Evolutionary conservation across 257 asterid genomes (phyloP).

Genomic region (Nicotiana sylvestris): DNA sequence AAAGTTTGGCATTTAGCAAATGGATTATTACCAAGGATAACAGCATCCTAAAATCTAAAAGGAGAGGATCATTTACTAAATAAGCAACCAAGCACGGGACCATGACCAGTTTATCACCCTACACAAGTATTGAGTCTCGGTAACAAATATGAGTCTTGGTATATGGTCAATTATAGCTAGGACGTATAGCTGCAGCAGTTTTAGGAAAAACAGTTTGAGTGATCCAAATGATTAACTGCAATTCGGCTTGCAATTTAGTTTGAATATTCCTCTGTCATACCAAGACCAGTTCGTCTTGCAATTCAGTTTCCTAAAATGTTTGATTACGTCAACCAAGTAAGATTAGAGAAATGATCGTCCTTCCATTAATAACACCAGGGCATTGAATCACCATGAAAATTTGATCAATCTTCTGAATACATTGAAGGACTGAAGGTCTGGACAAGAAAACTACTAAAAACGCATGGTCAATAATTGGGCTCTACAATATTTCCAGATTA

Average conservation of each 20-base stretch:
- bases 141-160: neutral
- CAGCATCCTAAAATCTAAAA: slow-evolving; percentile 1
- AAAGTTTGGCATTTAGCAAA: slow-evolving; percentile 12
- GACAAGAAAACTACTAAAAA: neutral
- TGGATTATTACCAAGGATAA: slow-evolving; percentile 1
- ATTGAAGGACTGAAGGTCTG: neutral
- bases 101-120: neutral
- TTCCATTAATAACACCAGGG: neutral
- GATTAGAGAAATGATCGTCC: neutral
- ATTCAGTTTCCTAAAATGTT: neutral
- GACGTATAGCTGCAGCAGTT: neutral
- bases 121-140: neutral
- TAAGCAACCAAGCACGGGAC: neutral
- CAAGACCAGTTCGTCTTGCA: neutral
- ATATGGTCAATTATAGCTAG: neutral
- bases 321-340: neutral
- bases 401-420: neutral
- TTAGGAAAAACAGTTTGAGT: neutral
- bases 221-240: neutral
- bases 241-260: neutral
- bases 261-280: neutral
- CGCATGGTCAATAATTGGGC: neutral
- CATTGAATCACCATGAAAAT: neutral
- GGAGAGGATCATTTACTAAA: neutral
- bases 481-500: neutral